Conservation (phyloP, 352 stramenopile genomes). For the Pythium guiyangense region DNA sequence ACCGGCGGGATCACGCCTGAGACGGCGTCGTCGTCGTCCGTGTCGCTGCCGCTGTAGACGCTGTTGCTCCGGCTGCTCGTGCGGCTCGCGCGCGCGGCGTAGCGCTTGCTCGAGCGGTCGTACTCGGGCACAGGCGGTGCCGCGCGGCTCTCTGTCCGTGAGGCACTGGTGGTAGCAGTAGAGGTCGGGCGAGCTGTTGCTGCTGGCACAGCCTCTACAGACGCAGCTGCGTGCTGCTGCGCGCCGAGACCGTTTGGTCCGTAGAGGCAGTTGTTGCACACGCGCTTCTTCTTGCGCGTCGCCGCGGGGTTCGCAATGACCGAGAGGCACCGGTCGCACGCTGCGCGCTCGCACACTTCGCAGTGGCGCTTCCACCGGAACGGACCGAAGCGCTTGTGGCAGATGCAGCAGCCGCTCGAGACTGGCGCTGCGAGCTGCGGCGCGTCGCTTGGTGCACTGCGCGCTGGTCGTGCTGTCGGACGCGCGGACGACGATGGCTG, state of each 20-base stretch:
- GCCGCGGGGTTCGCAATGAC: conserved; percentile 47
- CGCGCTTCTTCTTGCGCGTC: conserved; percentile 55
- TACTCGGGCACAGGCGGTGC: conserved; percentile 12
- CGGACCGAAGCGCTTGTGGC: conserved; percentile 56
- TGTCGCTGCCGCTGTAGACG: conserved; percentile 16
- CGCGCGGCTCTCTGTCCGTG: conserved; percentile 2
- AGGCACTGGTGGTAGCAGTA: conserved; percentile 11
- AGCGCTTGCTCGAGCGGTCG: conserved; percentile 11
- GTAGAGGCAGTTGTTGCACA: conserved; percentile 68
- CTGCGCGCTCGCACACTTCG: conserved; percentile 45
- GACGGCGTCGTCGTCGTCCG: conserved; percentile 17
- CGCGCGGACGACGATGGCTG: no score
- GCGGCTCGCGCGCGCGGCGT: background rate
- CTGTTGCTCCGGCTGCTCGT: conserved; percentile 1
- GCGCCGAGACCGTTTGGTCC: conserved; percentile 25
- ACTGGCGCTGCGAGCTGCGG: background rate
- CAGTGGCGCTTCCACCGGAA: conserved; percentile 77
- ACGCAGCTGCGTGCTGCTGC: background rate
- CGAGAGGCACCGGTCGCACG: conserved; percentile 64
- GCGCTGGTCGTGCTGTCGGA: background rate
- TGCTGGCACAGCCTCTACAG: background rate
- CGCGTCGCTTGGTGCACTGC: no score
- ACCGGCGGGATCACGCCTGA: conserved; percentile 4
- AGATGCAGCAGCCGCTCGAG: conserved; percentile 37
- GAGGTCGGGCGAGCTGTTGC: background rate